Percentiles rank a stretch among this genome's conserved stretches.
phyloP scores from a whole-genome alignment of 345 rosid species.

The Chamaenerion angustifolium region DNA sequence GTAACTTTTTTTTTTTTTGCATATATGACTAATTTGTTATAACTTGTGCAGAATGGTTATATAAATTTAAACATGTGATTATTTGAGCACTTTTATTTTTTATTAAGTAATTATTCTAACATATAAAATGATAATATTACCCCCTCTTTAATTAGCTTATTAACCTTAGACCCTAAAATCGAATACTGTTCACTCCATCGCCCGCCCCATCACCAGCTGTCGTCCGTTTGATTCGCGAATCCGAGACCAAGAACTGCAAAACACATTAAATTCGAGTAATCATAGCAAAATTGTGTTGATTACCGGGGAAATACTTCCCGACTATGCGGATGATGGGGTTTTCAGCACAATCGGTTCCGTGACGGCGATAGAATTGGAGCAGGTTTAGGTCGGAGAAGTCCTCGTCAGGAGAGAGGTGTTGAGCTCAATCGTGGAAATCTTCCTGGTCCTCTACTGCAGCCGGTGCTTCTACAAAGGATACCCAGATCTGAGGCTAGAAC shows the following conservation, averaged over 20 bases:
- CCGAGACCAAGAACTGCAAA: neutral
- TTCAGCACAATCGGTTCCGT: constrained; percentile 69
- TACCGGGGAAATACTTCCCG: constrained; percentile 87
- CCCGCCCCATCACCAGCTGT: no score
- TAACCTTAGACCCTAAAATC: no score
- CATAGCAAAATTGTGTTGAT: neutral
- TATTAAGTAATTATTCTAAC: no score
- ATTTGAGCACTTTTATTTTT: no score
- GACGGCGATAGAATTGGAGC: constrained; percentile 53
- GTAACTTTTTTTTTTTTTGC: no score
- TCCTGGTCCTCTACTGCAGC: constrained; percentile 25
- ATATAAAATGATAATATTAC: no score
- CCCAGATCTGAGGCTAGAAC: constrained; percentile 58
- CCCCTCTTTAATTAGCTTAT: no score
- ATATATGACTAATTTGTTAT: no score
- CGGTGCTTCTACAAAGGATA: constrained; percentile 35
- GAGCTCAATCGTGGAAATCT: constrained; percentile 78
- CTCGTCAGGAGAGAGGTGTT: constrained; percentile 40
- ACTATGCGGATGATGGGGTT: constrained; percentile 60
- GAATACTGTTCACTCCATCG: no score
- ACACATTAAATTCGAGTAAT: neutral
- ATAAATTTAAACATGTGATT: no score
- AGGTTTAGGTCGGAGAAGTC: constrained; percentile 86
- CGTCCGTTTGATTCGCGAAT: neutral
- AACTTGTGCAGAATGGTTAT: no score